Evolutionary conservation across 805 yeast genomes (phyloP), one percentile per base, ranked within the genome.

Genomic region (Candida gorgasii): DNA sequence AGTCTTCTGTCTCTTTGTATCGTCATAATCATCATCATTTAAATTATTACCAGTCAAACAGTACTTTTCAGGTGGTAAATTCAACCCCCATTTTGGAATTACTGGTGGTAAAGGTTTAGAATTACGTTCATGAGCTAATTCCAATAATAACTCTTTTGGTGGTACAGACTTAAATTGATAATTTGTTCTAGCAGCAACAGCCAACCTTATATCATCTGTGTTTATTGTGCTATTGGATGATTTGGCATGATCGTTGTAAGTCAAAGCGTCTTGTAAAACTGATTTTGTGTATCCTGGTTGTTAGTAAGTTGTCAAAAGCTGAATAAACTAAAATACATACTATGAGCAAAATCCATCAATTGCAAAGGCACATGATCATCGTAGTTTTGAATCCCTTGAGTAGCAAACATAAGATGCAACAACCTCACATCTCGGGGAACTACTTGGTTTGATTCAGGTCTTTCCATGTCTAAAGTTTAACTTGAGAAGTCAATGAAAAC

Each of bases 11-110:
- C 19, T 50, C 51, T 41, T 60, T 62, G 31, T 31, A 17, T 58
- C 44, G n/a, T 57, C 41, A 36, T 47, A 51, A 42, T 79, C 83
- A 8, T 57, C 42, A 32, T 48, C 54, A 41, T 79, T 82, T 84
- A 90, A 86, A 48, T 86, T 89, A 48, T 75, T 76, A 1, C 87
- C 93, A 0, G 96, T 89, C 41, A 90, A 69, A 66, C 98, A 90
- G 67, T 89, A 90, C 77, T 90, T 93, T 69, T 93, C 99, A 4
- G 99, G 98, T 2, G 99, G 99, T 39, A 95, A 72, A 50, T 97
- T 79, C 29, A 93, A 76, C 8, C 99, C 98, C 84, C 89, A 89
- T 39, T 84, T 78, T 11, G 93, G 90, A 62, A 90, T 83, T 11
- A 93, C 90, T 4, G 93, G 86, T 4, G 99, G 99, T 40, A 93